Evolutionary conservation across 345 rosid genomes (phyloP).

Genomic region (Syzygium oleosum): DNA sequence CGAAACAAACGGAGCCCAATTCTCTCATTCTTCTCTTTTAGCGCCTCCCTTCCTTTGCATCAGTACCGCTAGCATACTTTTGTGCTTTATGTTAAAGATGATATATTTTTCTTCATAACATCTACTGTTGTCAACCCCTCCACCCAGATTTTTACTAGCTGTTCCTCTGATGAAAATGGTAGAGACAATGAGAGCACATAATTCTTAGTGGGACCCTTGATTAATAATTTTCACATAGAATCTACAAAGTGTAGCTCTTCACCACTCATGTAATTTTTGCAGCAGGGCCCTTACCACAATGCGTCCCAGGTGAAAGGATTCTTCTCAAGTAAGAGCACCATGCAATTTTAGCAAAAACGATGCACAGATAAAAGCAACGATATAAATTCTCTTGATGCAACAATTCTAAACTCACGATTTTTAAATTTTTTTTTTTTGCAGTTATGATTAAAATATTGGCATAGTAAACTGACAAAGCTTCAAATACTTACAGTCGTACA

Average conservation of each 20-base stretch:
- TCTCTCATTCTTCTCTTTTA: not conserved
- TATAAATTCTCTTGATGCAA: not conserved
- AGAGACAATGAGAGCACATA: not conserved
- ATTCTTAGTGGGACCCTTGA: not conserved
- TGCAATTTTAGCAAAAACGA: not conserved
- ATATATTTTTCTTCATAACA: not conserved
- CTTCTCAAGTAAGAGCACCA: not conserved
- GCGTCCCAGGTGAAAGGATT: not conserved
- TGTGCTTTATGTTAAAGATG: not conserved
- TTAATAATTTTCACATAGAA: not conserved
- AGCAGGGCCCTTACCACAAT: not conserved
- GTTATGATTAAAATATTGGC: not conserved
- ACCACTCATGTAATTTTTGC: not conserved
- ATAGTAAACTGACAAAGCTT: not conserved
- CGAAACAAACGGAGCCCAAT: no score
- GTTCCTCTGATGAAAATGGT: not conserved
- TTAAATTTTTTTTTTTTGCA: not conserved
- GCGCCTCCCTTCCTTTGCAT: not conserved
- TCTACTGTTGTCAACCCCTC: not conserved
- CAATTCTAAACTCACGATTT: not conserved
- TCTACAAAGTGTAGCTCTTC: not conserved
- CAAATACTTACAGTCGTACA: slow-evolving; percentile 55
- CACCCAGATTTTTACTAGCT: not conserved
- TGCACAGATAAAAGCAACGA: not conserved
- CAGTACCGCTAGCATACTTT: not conserved